Base-by-base conservation (phyloP, 1,284 basidiomycete genomes). In the Malassezia furfur region DNA sequence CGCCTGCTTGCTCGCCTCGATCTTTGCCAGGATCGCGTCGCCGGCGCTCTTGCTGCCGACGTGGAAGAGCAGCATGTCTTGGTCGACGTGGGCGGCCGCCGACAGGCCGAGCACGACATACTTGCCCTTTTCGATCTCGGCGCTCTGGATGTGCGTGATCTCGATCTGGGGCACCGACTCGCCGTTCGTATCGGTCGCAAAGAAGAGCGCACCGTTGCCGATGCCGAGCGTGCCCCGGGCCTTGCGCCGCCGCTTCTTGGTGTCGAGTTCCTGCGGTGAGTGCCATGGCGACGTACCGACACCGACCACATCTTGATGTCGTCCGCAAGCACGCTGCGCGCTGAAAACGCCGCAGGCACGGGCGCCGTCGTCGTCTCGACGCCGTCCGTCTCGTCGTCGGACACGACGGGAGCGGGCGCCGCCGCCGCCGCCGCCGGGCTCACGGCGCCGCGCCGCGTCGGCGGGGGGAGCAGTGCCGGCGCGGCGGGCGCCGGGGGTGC, bases 231-330 rank as follows among this genome's bases (percentile, higher is more conserved):
- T 74, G 35, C 72, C 72, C 54, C 72, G 72, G 44, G 65, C 66
- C 46, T 69, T 67, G 50, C 70, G 70, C 53, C 72, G 72, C 53
- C 54, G 28, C 34, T 57, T 57, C 34, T 52, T 52, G 1, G 49
- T 52, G 50, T 74, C 71, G 21, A 73, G 46, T 10, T 64, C 45
- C 59, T 61, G 48, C 22, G 32, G 36, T 22, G 17, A 38, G 30
- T 38, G 37, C 22, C 38, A 5, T 10, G 3, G 38, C 12, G 12
- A 61, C 59, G 50, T 30, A 62, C 66, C 15, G 68, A 66, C 14
- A 73, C 71, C 40, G 67, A 57, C 72, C 72, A 74, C 72, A 74
- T 74, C 38, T 68, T 65, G 60, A 73, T 74, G 36, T 67, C 68
- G 48, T 74, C 72, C 62, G 22, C 55, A 43, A 10, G 57, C 36